Base-by-base conservation (phyloP, 2,329 filamentous ascomycete species). In the Ophiocordyceps camponoti-leonardi region DNA sequence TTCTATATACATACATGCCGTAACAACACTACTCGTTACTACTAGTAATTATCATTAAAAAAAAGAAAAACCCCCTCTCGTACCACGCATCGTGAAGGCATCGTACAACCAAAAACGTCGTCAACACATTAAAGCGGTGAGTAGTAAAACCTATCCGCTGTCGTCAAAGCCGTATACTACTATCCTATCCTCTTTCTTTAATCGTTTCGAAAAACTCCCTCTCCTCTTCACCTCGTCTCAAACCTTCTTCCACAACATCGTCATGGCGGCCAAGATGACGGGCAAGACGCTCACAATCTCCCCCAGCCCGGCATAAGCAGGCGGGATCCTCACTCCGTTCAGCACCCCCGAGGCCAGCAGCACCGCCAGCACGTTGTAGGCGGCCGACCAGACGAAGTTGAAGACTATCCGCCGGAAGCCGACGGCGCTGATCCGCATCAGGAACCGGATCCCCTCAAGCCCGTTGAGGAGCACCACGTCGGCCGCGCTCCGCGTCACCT, bases 221-320 rank as follows among this genome's bases (percentile, higher is more conserved):
- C n/a, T n/a, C n/a, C n/a, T n/a, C n/a, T n/a, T n/a, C n/a, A n/a
- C n/a, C n/a, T n/a, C n/a, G n/a, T n/a, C 16, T 16, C 16, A 3
- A 2, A 48, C 48, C 48, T 49, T 51, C 19, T 44, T 51, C 23
- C 53, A 44, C 43, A 60, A 45, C 59, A 61, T 60, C 6, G 56
- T 56, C 45, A 52, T 46, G 31, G 55, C 56, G 6, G 54, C 52
- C 2, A 57, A 37, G 26, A 83, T 68, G 12, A 83, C 78, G 0
- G 79, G 79, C 49, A 77, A 43, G 0, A 83, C 72, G 55, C 77
- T 82, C 13, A 79, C 73, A 43, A 83, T 58, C 62, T 83, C 79
- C 0, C 79, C 78, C 42, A 82, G 50, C 1, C 77, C 79, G 0
- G 79, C 77, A 62, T 61, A 65, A 14, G 58, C 61, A 2, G 61